Base-by-base conservation (phyloP, 225 moss, liverwort and hornwort genomes). In the Antitrichia curtipendula region DNA sequence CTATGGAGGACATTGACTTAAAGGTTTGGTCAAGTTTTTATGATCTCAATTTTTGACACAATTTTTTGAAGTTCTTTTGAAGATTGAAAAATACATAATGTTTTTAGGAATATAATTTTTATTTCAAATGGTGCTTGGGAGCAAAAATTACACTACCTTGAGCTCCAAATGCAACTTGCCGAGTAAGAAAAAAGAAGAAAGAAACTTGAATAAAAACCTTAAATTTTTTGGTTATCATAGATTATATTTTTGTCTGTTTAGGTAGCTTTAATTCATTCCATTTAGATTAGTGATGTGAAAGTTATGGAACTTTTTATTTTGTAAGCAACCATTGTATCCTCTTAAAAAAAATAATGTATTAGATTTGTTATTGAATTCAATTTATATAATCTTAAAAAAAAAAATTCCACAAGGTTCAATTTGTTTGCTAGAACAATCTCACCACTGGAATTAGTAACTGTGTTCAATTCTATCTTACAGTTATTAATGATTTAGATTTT, bases 141-240 rank as follows among this genome's bases (percentile, higher is more conserved):
- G 2, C 2, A 43, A 6, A 27, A 15, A 0, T 16, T 71, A 6
- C 28, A 3, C 9, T 45, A 28, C 0, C 4, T 1, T 16, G 29
- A 71, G 28, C 6, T 0, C 2, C 1, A 0, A 17, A 72, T 6
- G 17, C 6, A 28, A 29, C 29, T 16, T 45, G 3, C 2, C 3
- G 0, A 43, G 9, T 1, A 45, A 27, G 2, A 17, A 45, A 72
- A 28, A 38, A 2, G 0, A 9, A 68, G 38, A 3, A 7, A 6
- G 7, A 38, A 70, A 6, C 45, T 45, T 45, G 6, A 70, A 27
- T 0, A 6, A 72, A 29, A 72, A 15, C n/a, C n/a, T 45, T 6
- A 6, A 28, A 9, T 1, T 10, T 45, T 28, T 43, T 27, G 3
- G 41, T 45, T 71, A 0, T 43, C 1, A 28, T 43, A 3, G 28